Evolutionary conservation across 1,284 basidiomycete species (phyloP).

Genomic region (Coriolopsis trogii): DNA sequence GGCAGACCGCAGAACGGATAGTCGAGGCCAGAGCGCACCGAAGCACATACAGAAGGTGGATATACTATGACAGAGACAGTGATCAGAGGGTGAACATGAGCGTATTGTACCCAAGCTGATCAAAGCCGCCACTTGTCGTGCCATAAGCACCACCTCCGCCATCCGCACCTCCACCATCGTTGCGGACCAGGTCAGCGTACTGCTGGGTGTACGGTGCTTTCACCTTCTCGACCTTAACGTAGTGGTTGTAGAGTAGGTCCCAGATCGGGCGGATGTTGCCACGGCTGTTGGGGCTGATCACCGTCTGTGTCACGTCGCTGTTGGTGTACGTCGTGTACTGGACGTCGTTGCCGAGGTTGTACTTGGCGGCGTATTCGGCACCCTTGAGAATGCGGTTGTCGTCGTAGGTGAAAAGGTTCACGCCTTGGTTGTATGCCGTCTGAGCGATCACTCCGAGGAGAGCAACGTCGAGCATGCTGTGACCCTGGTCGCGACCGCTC

Average conservation of each 20-base stretch:
- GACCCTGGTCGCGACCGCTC: slow-evolving; percentile 9
- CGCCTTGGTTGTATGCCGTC: slow-evolving; percentile 9
- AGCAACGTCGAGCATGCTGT: slow-evolving; percentile 6
- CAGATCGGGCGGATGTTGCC: slow-evolving; percentile 9
- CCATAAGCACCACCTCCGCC: slow-evolving; percentile 1
- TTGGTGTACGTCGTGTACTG: slow-evolving; percentile 11
- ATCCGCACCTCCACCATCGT: slow-evolving; percentile 4
- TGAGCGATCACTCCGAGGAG: slow-evolving; percentile 8
- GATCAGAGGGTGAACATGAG: slow-evolving; percentile 9
- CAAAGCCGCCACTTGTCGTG: slow-evolving; percentile 9
- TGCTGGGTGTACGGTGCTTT: slow-evolving; percentile 1
- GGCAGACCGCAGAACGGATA: too few species aligned
- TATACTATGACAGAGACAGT: too few species aligned
- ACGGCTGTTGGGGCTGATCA: slow-evolving; percentile 5
- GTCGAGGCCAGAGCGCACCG: too few species aligned
- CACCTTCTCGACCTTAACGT: slow-evolving; percentile 3
- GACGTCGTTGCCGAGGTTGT: slow-evolving; percentile 13
- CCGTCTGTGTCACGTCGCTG: slow-evolving; percentile 10
- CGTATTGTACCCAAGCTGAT: slow-evolving; percentile 7
- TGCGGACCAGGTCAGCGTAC: slow-evolving; percentile 7
- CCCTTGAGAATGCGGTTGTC: slow-evolving; percentile 8
- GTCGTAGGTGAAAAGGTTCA: not conserved
- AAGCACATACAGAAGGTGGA: too few species aligned
- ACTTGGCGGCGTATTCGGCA: slow-evolving; percentile 10
- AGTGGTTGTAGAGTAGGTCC: slow-evolving; percentile 12